Conservation (phyloP, 768 basidiomycete species). For the Ramaria sp. region DNA sequence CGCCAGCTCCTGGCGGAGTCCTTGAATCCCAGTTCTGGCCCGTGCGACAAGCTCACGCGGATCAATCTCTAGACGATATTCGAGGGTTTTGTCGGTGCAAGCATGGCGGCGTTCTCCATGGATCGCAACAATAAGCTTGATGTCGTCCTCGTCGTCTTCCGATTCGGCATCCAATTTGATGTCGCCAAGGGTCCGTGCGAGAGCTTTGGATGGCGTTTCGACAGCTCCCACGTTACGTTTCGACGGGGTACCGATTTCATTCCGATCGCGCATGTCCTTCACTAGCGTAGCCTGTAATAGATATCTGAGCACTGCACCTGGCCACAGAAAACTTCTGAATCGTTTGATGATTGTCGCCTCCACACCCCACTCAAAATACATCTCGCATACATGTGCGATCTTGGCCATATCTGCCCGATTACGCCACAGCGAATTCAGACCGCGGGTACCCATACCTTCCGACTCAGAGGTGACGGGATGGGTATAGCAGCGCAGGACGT, state of each 20-base stretch:
- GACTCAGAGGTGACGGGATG: slow-evolving; percentile 67
- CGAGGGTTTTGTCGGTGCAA: slow-evolving; percentile 59
- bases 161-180: slow-evolving; percentile 10
- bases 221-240: not conserved
- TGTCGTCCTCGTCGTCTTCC: slow-evolving; percentile 17
- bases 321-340: slow-evolving; percentile 78
- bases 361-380: slow-evolving; percentile 89
- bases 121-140: not conserved
- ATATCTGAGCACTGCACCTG: slow-evolving; percentile 56
- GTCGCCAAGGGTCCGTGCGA: slow-evolving; percentile 3
- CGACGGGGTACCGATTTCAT: slow-evolving; percentile 17
- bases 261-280: slow-evolving; percentile 15
- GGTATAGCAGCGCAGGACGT: slow-evolving; percentile 68
- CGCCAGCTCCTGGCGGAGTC: slow-evolving; percentile 13
- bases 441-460: slow-evolving; percentile 25
- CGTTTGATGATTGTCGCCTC: slow-evolving; percentile 73
- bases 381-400: slow-evolving; percentile 73
- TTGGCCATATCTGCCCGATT: slow-evolving; percentile 58
- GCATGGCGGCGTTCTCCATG: slow-evolving; percentile 54
- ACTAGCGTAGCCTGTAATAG: slow-evolving; percentile 55
- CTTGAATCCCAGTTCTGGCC: slow-evolving; percentile 25
- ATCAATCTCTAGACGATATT: slow-evolving; percentile 73
- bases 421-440: slow-evolving; percentile 26
- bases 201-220: slow-evolving; percentile 4
- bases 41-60: slow-evolving; percentile 57